A percentile compares a stretch with the other conserved stretches of the same genome.
Conservation (phyloP, 768 basidiomycete species). For the Exidia glandulosa region DNA sequence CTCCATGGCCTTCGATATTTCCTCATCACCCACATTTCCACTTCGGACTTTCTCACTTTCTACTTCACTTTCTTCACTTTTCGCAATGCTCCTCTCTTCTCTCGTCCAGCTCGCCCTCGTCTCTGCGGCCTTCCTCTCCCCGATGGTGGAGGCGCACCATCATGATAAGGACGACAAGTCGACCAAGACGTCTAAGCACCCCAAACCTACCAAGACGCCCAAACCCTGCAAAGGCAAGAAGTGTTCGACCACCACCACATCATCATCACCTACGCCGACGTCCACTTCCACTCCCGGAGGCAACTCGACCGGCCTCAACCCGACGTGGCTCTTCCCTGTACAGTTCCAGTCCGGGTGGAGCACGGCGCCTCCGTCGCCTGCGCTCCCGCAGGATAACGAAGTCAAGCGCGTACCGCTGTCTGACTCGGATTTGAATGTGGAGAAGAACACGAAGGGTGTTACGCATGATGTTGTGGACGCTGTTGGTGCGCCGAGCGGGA, state of each 20-base stretch:
- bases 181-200: neutral
- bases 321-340: constrained; percentile 30
- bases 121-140: neutral
- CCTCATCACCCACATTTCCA: neutral
- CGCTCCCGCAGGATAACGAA: constrained; percentile 5
- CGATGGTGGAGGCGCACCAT: neutral
- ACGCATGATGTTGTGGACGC: constrained; percentile 23
- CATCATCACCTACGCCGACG: too few relatives aligned
- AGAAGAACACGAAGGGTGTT: constrained; percentile 25
- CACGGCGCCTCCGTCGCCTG: constrained; percentile 25
- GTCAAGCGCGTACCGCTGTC: constrained; percentile 24
- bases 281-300: neutral
- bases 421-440: constrained; percentile 33
- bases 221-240: neutral
- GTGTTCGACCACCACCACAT: too few relatives aligned
- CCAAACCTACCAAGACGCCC: neutral
- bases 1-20: neutral
- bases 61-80: neutral
- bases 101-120: neutral
- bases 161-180: neutral
- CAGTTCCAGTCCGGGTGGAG: constrained; percentile 29
- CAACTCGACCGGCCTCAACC: neutral
- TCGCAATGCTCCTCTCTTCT: neutral
- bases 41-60: neutral
- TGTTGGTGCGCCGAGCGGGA: constrained; percentile 36